These are phyloP conservation scores for Leccinum pachyderme DNA, from an alignment of 1,284 basidiomycete species.

Conservation along the genomic window DNA sequence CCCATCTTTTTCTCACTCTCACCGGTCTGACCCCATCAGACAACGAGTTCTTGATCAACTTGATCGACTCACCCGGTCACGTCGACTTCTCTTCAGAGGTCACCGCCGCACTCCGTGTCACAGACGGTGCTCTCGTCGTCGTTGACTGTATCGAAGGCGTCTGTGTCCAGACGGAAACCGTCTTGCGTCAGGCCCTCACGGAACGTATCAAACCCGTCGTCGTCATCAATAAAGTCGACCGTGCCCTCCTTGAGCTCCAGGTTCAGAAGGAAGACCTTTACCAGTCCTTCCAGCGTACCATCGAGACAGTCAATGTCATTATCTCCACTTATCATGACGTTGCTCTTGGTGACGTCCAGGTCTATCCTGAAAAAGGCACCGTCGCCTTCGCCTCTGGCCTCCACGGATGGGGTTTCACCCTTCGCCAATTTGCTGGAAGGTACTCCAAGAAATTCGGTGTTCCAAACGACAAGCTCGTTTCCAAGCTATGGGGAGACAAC, in stretches of 20 bases:
- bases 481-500: constrained; percentile 99
- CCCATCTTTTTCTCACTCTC: constrained; percentile 16
- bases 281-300: constrained; percentile 97
- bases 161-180: constrained; percentile 99
- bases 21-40: constrained; percentile 46
- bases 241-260: constrained; percentile 98
- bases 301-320: constrained; percentile 99
- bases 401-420: constrained; percentile 99
- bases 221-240: constrained; percentile 99
- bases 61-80: constrained; percentile 99
- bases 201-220: constrained; percentile 99
- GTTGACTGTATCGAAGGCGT: constrained; percentile 99
- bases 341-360: constrained; percentile 96
- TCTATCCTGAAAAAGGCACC: constrained; percentile 98
- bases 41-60: constrained; percentile 98
- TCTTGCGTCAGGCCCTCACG: constrained; percentile 94
- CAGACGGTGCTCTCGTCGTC: constrained; percentile 97
- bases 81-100: constrained; percentile 99
- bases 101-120: constrained; percentile 99
- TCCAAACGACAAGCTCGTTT: constrained; percentile 98
- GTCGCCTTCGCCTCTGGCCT: constrained; percentile 99
- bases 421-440: constrained; percentile 93
- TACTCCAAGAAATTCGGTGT: constrained; percentile 99
- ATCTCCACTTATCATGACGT: constrained; percentile 97
- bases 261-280: constrained; percentile 96